Conservation (phyloP, 75 land plant genomes). For the Chamaecyparis obtusa region DNA sequence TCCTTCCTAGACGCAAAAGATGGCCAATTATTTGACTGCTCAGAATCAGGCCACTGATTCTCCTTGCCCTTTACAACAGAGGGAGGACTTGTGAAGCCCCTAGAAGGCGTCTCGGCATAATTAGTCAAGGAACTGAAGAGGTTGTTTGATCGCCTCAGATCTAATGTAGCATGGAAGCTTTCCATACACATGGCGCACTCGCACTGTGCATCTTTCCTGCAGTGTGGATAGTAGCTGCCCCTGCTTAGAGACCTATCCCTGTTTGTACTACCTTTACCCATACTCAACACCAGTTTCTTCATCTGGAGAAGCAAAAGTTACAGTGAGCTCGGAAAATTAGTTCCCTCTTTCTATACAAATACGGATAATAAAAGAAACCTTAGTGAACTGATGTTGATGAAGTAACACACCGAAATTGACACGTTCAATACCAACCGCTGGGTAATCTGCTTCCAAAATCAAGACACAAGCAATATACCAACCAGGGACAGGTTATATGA, state of each 20-base stretch:
- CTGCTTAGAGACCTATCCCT: conserved; percentile 12
- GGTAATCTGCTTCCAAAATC: neutral
- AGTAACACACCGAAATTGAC: neutral
- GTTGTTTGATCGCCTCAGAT: conserved; percentile 22
- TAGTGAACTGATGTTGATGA: neutral
- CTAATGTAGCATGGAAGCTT: conserved; percentile 21
- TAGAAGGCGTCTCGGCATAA: neutral
- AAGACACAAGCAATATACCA: neutral
- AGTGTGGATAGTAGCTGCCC: conserved; percentile 18
- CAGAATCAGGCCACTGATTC: conserved; percentile 12
- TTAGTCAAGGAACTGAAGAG: neutral
- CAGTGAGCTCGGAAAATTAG: neutral
- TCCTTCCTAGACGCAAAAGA: conserved; percentile 4
- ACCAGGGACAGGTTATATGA: neutral
- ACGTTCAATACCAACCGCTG: neutral
- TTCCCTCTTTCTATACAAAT: neutral
- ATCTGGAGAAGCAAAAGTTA: neutral
- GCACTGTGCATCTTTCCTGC: conserved; percentile 28
- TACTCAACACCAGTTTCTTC: neutral
- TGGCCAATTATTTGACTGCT: conserved; percentile 3
- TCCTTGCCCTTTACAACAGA: neutral
- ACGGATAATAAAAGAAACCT: neutral
- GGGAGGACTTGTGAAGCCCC: neutral
- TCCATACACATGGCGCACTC: conserved; percentile 19
- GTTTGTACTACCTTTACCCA: neutral